Evolutionary conservation across 129 eudicot species (phyloP), one percentile per base, ranked within the genome.

Genomic region (Gnaphalium uliginosum): DNA sequence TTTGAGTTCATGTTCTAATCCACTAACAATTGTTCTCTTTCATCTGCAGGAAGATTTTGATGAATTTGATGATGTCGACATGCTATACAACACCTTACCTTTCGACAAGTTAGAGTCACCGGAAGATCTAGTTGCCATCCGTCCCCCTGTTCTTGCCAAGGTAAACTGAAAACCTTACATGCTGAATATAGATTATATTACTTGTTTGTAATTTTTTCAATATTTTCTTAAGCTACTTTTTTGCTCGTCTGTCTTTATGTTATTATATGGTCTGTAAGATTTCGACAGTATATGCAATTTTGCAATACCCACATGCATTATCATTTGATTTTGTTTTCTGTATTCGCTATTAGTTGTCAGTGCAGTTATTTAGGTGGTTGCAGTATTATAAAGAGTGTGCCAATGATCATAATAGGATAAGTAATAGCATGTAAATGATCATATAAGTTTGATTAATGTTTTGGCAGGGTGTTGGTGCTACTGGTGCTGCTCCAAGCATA

Each of bases 51-150:
- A 86, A 54, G 87, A 82, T 67, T 89, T 86, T 78, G 89, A 89
- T 43, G 91, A 89, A 29, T 84, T 86, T 66, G 81, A 84, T 75
- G 89, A 86, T 63, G 96, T 89, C 48, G 96, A 89, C 86, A 88
- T 84, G 84, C 84, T 89, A 61, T 89, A 89, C 83, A 82, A 73
- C 75, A 68, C 91, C 30, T 78, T 86, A 82, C 96, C 91, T 27
- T 76, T 84, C 53, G 96, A 89, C 73, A 86, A 86, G 79, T 86
- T 86, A 79, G 96, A 89, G 76, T 72, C 87, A 27, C 83, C 86
- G 74, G 91, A 89, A 86, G 96, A 89, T 76, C 89, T 89, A 39
- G 96, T 80, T 69, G 71, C 91, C 22, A 69, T 89, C 69, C 84
- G 77, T 58, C 86, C 86, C 60, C 89, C 91, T 71, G 74, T 53